phyloP scores from a whole-genome alignment of 2,329 filamentous ascomycete genomes.

The Fulvia fulva region DNA sequence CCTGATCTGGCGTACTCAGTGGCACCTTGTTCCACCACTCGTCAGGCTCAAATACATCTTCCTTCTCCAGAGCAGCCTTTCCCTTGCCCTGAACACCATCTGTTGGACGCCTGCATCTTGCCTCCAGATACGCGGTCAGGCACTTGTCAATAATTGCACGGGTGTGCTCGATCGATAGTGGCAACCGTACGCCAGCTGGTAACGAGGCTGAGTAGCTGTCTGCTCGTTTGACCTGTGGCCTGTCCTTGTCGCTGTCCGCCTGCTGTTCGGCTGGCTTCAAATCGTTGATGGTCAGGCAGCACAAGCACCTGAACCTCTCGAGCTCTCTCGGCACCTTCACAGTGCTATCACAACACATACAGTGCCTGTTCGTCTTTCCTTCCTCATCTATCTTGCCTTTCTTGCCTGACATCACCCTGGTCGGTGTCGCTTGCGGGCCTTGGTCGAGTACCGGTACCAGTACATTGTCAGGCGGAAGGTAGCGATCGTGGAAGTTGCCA shows the following conservation, averaged over 20 bases:
- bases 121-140: slow-evolving; percentile 48
- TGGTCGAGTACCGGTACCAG: slow-evolving; percentile 38
- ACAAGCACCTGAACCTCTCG: slow-evolving; percentile 73
- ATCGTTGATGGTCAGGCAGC: slow-evolving; percentile 83
- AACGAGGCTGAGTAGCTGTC: slow-evolving; percentile 17
- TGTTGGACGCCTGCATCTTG: slow-evolving; percentile 23
- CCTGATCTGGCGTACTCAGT: slow-evolving; percentile 1
- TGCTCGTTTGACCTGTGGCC: slow-evolving; percentile 15
- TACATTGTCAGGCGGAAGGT: slow-evolving; percentile 43
- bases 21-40: slow-evolving; percentile 6
- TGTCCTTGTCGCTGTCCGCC: slow-evolving; percentile 18
- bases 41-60: slow-evolving; percentile 13
- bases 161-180: slow-evolving; percentile 59
- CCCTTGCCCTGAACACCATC: not conserved
- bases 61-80: slow-evolving; percentile 4
- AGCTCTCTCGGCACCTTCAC: slow-evolving; percentile 74
- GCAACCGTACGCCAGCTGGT: slow-evolving; percentile 23
- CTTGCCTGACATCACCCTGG: slow-evolving; percentile 29
- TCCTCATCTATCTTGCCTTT: slow-evolving; percentile 37
- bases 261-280: slow-evolving; percentile 40
- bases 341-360: slow-evolving; percentile 79
- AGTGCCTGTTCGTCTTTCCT: slow-evolving; percentile 65
- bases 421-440: slow-evolving; percentile 30
- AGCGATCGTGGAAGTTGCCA: slow-evolving; percentile 35
- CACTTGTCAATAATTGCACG: slow-evolving; percentile 55